Base-by-base conservation (phyloP, 352 stramenopile genomes). In the Globisporangium apiculatum region DNA sequence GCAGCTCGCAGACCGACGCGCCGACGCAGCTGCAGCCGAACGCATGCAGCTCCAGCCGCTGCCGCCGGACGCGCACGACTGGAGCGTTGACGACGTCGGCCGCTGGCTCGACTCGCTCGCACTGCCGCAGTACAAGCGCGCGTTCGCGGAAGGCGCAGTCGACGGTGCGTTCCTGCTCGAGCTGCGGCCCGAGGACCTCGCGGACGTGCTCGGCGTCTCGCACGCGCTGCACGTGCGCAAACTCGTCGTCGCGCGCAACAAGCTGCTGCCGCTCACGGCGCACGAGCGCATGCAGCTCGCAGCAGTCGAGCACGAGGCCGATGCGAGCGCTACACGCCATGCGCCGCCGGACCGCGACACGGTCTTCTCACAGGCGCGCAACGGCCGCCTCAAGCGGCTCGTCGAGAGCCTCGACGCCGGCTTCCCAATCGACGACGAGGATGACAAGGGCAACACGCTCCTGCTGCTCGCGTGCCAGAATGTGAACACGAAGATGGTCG, bases 181-280 rank as follows among this genome's bases (percentile, higher is more conserved):
- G 56, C 73, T 98, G 46, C 76, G 87, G 0, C 68, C 89, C n/a
- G 90, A 97, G 37, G 94, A 98, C 65, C 75, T 98, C 69, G 70
- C 79, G 4, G 84, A 98, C 53, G 81, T 97, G 37, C 73, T 98
- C 2, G 89, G 85, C 36, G 79, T 98, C 53, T 74, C 77, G 24
- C 91, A 98, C 77, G 91, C 91, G 60, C 78, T 98, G 4, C 93
- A 98, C 64, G 82, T 97, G 43, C 75, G 83, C 17, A 98, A 98
- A 63, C 62, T 98, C 43, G 50, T 97, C 10, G 65, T 91, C 0
- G 84, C 86, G 15, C 68, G 89, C 37, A 91, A 95, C 58, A 97
- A 95, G 61, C 66, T 97, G 36, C 69, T 90, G 24, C 91, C 91
- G n/a, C 62, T 98, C 50, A 89, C 69, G 6, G 62, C 79, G 49